Evolutionary conservation across 306 rosid species (phyloP).

Genomic region (Pyrus communis): DNA sequence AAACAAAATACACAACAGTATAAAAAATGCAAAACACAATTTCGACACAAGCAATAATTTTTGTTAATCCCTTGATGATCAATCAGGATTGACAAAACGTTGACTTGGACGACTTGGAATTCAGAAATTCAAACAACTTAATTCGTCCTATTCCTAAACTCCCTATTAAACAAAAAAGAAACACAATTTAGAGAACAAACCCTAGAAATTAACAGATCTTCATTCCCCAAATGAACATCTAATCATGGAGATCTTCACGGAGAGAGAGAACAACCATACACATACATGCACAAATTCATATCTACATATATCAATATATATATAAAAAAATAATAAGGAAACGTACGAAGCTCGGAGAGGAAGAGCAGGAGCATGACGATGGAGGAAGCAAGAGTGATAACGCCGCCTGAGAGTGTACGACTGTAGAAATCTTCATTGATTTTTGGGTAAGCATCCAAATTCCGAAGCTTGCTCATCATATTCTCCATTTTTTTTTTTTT

Average conservation of each 20-base stretch:
- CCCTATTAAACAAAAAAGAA: not conserved
- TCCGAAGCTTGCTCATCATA: constrained; percentile 79
- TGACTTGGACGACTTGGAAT: not conserved
- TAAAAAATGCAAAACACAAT: not conserved
- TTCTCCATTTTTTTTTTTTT: constrained; percentile 50
- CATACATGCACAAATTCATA: not conserved
- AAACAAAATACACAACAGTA: not conserved
- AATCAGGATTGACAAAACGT: not conserved
- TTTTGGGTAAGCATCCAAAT: constrained; percentile 89
- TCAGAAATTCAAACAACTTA: not conserved
- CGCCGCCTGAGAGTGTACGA: constrained; percentile 96
- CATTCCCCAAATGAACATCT: not conserved
- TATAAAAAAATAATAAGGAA: not conserved
- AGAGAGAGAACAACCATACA: too few relatives aligned
- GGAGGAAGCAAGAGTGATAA: constrained; percentile 83
- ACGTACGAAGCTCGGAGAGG: constrained; percentile 88
- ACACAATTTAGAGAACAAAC: not conserved
- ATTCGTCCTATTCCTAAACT: not conserved
- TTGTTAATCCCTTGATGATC: not conserved
- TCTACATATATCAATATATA: not conserved
- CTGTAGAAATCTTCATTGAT: constrained; percentile 95
- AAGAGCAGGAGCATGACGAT: constrained; percentile 80
- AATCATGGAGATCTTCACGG: not conserved
- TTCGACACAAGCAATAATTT: not conserved
- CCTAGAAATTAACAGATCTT: not conserved